Evolutionary conservation across 2,329 filamentous ascomycete species (phyloP).

Genomic region (Fusarium transvaalense): DNA sequence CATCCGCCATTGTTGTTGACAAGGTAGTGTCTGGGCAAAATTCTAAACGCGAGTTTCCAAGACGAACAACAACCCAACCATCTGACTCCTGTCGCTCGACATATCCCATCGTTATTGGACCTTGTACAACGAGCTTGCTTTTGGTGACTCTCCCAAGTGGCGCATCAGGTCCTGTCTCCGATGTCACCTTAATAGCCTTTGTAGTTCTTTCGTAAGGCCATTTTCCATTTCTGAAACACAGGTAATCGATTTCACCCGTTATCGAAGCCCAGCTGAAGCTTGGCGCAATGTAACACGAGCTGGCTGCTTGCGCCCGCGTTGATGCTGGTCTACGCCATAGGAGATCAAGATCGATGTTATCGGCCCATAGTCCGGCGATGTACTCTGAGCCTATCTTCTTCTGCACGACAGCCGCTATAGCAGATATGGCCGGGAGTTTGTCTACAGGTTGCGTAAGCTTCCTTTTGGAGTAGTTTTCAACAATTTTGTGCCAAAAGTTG

Average conservation of each 20-base stretch:
- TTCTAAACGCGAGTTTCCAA: neutral
- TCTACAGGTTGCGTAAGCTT: slow-evolving; percentile 42
- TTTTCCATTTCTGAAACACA: slow-evolving; percentile 42
- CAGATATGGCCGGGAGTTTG: slow-evolving; percentile 50
- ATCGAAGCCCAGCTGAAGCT: slow-evolving; percentile 46
- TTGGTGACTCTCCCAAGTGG: slow-evolving; percentile 30
- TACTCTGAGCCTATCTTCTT: slow-evolving; percentile 43
- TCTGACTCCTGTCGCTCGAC: slow-evolving; percentile 1
- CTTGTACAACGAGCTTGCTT: slow-evolving; percentile 22
- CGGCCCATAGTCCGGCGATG: slow-evolving; percentile 49
- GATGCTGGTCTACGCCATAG: slow-evolving; percentile 35
- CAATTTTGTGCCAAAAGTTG: slow-evolving; percentile 47
- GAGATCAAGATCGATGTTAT: slow-evolving; percentile 44
- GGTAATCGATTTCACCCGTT: slow-evolving; percentile 43
- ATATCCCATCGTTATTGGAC: slow-evolving; percentile 17
- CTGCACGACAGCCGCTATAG: slow-evolving; percentile 45
- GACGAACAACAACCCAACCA: slow-evolving; percentile 10
- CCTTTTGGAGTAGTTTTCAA: slow-evolving; percentile 48
- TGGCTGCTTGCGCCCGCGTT: slow-evolving; percentile 1
- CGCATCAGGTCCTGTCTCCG: slow-evolving; percentile 14
- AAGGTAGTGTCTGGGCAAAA: slow-evolving; percentile 30
- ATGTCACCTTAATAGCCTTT: slow-evolving; percentile 19
- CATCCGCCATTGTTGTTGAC: slow-evolving; percentile 4
- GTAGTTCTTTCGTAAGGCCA: slow-evolving; percentile 27
- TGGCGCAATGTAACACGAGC: slow-evolving; percentile 35